These are phyloP conservation scores for Linum usitatissimum DNA, from an alignment of 345 rosid species.

Conservation along the genomic window DNA sequence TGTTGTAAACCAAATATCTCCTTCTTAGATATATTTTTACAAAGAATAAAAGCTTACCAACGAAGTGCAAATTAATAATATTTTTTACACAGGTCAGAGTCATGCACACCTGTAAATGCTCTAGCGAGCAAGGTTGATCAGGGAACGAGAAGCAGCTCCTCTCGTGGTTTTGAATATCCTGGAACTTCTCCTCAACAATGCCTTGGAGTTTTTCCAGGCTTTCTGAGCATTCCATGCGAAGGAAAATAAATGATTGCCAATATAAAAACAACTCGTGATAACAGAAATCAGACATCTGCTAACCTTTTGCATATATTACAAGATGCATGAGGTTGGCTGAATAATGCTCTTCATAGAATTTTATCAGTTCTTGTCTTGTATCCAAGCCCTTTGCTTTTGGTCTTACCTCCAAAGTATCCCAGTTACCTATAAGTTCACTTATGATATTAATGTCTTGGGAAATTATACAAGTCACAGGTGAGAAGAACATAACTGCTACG, in stretches of 20 bases:
- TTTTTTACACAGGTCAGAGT: not conserved
- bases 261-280: not conserved
- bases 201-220: constrained; percentile 57
- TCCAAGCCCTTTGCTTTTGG: constrained; percentile 77
- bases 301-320: constrained; percentile 79
- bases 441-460: not conserved
- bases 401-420: constrained; percentile 71
- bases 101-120: constrained; percentile 65
- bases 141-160: constrained; percentile 38
- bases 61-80: not conserved
- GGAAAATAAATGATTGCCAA: constrained; percentile 3
- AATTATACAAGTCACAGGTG: not conserved
- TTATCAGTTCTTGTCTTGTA: constrained; percentile 67
- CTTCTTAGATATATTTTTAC: not conserved
- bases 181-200: constrained; percentile 59
- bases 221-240: constrained; percentile 42
- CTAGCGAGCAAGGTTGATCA: constrained; percentile 67
- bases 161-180: constrained; percentile 51
- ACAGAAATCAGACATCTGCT: constrained; percentile 12
- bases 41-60: not conserved
- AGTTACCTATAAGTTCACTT: constrained; percentile 45
- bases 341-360: constrained; percentile 70
- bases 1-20: constrained; percentile 22
- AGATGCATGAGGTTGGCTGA: constrained; percentile 90
- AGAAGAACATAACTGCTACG: not conserved